Evolutionary conservation across 768 basidiomycete genomes (phyloP).

Genomic region (Cytidiella melzeri): DNA sequence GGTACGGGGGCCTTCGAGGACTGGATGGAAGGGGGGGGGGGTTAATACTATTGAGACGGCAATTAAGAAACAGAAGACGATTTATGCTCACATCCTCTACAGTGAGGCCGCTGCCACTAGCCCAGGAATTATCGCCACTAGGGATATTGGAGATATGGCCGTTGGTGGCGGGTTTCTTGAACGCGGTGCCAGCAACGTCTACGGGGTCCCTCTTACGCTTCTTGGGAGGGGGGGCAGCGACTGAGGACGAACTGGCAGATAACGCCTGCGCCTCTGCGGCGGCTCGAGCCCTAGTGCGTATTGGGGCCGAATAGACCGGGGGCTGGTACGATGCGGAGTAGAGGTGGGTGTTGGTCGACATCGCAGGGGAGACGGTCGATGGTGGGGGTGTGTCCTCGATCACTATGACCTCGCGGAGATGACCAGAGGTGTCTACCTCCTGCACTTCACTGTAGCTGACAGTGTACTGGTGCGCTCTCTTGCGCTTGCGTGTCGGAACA

Average conservation of each 20-base stretch:
- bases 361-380: constrained; percentile 70
- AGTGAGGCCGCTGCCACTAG: constrained; percentile 55
- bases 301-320: constrained; percentile 66
- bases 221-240: constrained; percentile 68
- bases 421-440: constrained; percentile 75
- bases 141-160: constrained; percentile 45
- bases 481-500: constrained; percentile 71
- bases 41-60: constrained; percentile 21
- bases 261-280: constrained; percentile 80
- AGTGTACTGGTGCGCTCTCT: constrained; percentile 73
- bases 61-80: constrained; percentile 12
- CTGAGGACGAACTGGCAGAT: constrained; percentile 61
- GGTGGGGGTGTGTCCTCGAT: constrained; percentile 91
- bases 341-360: constrained; percentile 48
- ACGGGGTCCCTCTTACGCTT: constrained; percentile 76
- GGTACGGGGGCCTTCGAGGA: constrained; percentile 60
- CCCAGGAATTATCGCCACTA: constrained; percentile 57
- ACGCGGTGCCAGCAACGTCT: constrained; percentile 65
- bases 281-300: constrained; percentile 78
- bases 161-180: constrained; percentile 54
- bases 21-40: constrained; percentile 35
- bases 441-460: constrained; percentile 87
- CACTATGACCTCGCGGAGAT: constrained; percentile 81
- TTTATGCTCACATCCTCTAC: constrained; percentile 59
- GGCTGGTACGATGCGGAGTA: constrained; percentile 81